Evolutionary conservation across 1,284 basidiomycete species (phyloP).

Genomic region (Cerioporus squamosus): DNA sequence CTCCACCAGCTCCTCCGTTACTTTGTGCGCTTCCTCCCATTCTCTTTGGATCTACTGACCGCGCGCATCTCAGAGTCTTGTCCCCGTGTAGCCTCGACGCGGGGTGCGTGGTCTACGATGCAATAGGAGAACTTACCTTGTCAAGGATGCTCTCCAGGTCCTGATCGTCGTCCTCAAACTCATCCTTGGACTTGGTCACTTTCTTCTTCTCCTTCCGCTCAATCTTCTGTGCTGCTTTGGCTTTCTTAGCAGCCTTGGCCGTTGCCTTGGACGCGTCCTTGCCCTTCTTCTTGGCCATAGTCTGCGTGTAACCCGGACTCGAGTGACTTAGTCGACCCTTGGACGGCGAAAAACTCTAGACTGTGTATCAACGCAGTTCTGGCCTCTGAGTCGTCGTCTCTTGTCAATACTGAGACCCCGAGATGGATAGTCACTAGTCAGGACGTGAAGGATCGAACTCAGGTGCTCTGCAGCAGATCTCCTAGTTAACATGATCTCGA

Average conservation of each 20-base stretch:
- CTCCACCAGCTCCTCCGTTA: slow-evolving; percentile 77
- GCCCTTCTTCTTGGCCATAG: slow-evolving; percentile 56
- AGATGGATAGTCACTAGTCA: no score
- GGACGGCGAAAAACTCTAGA: no score
- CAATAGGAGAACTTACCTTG: slow-evolving; percentile 48
- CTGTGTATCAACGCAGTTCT: no score
- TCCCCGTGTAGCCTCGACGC: neutral
- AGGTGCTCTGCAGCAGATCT: no score
- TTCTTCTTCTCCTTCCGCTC: slow-evolving; percentile 77
- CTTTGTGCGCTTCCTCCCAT: slow-evolving; percentile 76
- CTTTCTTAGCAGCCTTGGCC: slow-evolving; percentile 74
- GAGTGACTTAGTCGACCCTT: no score
- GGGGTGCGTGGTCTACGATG: neutral
- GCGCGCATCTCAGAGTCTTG: neutral
- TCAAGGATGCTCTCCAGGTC: slow-evolving; percentile 84
- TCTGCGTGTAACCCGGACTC: no score
- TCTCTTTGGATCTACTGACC: slow-evolving; percentile 70
- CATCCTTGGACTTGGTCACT: slow-evolving; percentile 49
- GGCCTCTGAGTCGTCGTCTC: no score
- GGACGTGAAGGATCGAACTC: no score
- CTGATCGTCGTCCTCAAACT: slow-evolving; percentile 62
- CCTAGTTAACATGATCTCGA: no score
- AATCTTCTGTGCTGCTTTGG: slow-evolving; percentile 69
- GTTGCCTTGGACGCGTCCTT: slow-evolving; percentile 47
- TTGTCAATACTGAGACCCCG: no score